phyloP scores from a whole-genome alignment of 257 asterid genomes.

The Scutellaria galericulata region DNA sequence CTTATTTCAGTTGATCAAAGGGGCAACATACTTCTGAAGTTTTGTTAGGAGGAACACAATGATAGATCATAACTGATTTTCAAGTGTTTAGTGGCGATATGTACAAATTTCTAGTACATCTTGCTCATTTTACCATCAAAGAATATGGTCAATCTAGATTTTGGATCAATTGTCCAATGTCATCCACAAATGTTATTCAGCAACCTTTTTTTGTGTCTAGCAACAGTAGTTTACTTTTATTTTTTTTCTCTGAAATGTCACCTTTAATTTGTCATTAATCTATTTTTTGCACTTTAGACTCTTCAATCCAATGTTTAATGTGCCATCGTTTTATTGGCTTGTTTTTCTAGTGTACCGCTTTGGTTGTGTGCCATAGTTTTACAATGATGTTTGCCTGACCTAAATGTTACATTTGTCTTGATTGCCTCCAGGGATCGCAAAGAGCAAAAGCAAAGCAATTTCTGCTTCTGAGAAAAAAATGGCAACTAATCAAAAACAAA shows the following conservation, averaged over 20 bases:
- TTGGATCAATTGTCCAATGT: neutral
- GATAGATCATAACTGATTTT: neutral
- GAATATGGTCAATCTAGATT: neutral
- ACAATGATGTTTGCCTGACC: conserved; percentile 12
- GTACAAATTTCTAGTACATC: neutral
- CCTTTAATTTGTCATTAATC: conserved; percentile 1
- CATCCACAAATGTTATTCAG: neutral
- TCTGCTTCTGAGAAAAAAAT: conserved; percentile 47
- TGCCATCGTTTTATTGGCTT: neutral
- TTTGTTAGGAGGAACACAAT: neutral
- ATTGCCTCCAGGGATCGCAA: conserved; percentile 43
- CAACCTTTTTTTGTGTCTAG: neutral
- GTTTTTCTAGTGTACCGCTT: neutral
- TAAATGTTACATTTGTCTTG: conserved; percentile 18
- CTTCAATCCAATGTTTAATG: neutral
- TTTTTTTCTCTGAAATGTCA: too few relatives aligned
- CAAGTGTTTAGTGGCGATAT: neutral
- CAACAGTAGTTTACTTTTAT: neutral
- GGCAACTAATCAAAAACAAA: conserved; percentile 45
- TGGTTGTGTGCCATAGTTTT: neutral
- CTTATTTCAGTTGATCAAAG: neutral
- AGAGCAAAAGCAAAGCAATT: conserved; percentile 36
- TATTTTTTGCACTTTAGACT: neutral
- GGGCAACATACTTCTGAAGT: neutral
- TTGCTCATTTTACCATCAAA: neutral